Evolutionary conservation across 345 rosid species (phyloP).

Genomic region (Eucalyptus dawsonii): DNA sequence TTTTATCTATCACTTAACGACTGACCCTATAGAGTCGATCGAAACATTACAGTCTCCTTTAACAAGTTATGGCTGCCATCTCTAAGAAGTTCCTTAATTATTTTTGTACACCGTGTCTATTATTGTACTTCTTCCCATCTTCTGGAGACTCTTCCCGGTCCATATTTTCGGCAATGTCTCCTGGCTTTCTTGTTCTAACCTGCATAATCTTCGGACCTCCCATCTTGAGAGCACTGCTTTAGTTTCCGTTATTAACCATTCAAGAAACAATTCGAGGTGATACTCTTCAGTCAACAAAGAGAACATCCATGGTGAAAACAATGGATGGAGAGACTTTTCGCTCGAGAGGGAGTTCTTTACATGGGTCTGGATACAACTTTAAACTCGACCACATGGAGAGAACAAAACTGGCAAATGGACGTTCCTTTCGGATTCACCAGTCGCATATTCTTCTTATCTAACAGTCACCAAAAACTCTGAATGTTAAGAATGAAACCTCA

Average conservation of each 20-base stretch:
- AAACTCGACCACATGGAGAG: not conserved
- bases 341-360: not conserved
- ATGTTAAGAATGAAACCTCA: not conserved
- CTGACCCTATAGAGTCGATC: rapidly evolving
- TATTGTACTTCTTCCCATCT: not conserved
- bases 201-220: not conserved
- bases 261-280: not conserved
- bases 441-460: not conserved
- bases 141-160: not conserved
- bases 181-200: not conserved
- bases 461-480: not conserved
- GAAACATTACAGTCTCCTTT: not conserved
- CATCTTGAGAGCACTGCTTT: not conserved
- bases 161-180: rapidly evolving
- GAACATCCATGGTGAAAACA: not conserved
- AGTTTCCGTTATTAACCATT: not conserved
- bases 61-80: not conserved
- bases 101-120: not conserved
- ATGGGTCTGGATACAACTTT: not conserved
- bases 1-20: not conserved
- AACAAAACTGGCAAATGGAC: too few species aligned
- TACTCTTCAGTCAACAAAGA: not conserved
- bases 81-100: not conserved
- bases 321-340: not conserved
- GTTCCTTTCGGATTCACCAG: too few species aligned